A percentile compares a stretch with the other conserved stretches of the same genome.
phyloP scores from a whole-genome alignment of 129 eudicot species.

The Flaveria brownii region DNA sequence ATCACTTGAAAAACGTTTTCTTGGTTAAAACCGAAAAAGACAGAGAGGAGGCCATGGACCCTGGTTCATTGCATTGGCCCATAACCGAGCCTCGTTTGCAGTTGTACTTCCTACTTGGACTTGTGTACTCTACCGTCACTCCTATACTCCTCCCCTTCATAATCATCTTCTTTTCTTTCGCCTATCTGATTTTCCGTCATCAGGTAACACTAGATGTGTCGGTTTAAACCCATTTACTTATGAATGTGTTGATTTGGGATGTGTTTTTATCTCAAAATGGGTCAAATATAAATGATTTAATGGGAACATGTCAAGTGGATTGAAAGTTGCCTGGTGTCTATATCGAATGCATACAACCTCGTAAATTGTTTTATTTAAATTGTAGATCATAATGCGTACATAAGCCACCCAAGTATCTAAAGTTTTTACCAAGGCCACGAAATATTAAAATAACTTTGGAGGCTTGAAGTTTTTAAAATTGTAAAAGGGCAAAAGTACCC shows the following conservation, averaged over 20 bases:
- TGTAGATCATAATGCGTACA: background rate
- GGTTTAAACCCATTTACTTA: background rate
- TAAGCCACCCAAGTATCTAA: background rate
- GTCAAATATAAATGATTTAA: background rate
- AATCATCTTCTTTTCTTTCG: constrained; percentile 71
- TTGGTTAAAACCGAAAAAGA: constrained; percentile 86
- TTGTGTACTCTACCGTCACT: constrained; percentile 77
- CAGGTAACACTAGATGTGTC: constrained; percentile 54
- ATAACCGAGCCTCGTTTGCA: constrained; percentile 82
- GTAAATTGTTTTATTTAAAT: background rate
- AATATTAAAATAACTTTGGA: background rate
- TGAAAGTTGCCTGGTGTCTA: background rate
- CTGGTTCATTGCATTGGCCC: constrained; percentile 68
- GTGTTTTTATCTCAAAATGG: background rate
- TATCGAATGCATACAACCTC: background rate
- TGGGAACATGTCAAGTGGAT: constrained; percentile 8
- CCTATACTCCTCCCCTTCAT: constrained; percentile 86
- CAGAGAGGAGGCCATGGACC: constrained; percentile 86
- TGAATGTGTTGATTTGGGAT: background rate
- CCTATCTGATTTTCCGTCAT: constrained; percentile 81
- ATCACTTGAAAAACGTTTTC: constrained; percentile 76
- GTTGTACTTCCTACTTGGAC: constrained; percentile 79
- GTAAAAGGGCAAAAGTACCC: no score
- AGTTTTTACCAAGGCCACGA: background rate
- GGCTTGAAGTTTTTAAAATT: background rate